Conservation (phyloP, 345 rosid species). For the Lepidium sativum region DNA sequence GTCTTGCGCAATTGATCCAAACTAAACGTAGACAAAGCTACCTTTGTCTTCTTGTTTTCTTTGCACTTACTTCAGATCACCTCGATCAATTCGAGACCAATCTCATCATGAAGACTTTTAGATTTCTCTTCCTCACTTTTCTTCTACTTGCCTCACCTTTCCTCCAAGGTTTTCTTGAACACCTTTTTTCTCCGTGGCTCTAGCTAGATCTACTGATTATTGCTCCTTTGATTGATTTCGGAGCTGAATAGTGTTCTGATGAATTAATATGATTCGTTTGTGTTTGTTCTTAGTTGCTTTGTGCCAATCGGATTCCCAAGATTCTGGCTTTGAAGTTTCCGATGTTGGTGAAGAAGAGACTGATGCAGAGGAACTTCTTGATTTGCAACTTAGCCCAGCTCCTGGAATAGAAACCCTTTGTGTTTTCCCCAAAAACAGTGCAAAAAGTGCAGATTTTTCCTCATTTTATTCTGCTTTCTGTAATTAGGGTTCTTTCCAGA, state of each 20-base stretch:
- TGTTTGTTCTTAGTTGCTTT: conserved; percentile 40
- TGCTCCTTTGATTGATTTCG: conserved; percentile 5
- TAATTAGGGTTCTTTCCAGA: not conserved
- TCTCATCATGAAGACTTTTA: conserved; percentile 30
- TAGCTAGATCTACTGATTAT: not conserved
- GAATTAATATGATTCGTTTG: not conserved
- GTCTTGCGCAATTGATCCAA: too few species aligned
- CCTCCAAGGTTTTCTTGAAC: conserved; percentile 47
- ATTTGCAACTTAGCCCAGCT: conserved; percentile 45
- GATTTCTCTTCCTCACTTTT: conserved; percentile 56
- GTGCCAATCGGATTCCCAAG: conserved; percentile 58
- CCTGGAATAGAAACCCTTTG: conserved; percentile 58
- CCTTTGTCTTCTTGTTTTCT: conserved; percentile 15
- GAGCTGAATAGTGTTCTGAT: not conserved
- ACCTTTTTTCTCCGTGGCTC: not conserved
- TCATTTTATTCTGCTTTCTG: not conserved
- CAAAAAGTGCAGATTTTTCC: conserved; percentile 36
- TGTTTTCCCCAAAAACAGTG: conserved; percentile 74
- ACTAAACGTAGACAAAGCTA: not conserved
- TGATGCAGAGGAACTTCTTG: conserved; percentile 49
- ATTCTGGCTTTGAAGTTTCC: conserved; percentile 25
- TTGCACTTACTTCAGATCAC: not conserved
- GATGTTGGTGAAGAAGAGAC: conserved; percentile 53
- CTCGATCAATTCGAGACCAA: not conserved
- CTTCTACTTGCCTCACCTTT: conserved; percentile 67